A percentile compares a stretch with the other conserved stretches of the same genome.
Evolutionary conservation across 768 basidiomycete genomes (phyloP).

Genomic region (Tulasnella sp.): DNA sequence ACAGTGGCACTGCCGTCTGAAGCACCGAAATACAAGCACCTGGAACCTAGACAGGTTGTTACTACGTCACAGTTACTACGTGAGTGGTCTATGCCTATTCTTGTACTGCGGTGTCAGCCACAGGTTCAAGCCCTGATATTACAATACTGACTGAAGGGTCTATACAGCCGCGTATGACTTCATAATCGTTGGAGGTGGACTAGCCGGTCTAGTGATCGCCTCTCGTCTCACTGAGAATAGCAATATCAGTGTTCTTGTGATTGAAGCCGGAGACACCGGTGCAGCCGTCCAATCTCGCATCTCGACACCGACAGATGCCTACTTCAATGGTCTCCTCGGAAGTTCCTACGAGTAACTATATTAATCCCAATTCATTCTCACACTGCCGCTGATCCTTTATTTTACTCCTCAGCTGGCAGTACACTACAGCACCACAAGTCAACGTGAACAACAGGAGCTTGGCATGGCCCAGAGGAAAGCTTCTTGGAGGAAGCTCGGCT

Average conservation of each 20-base stretch:
- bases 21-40: background rate
- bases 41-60: background rate
- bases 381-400: no score
- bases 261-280: conserved; percentile 15
- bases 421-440: conserved; percentile 39
- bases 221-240: conserved; percentile 14
- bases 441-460: conserved; percentile 35
- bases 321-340: conserved; percentile 40
- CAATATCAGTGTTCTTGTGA: conserved; percentile 13
- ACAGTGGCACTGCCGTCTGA: background rate
- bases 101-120: no score
- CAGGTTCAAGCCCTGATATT: background rate
- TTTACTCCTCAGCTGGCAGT: conserved; percentile 33
- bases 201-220: conserved; percentile 15
- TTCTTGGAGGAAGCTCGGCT: conserved; percentile 58
- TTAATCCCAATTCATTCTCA: no score
- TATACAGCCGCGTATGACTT: conserved; percentile 13
- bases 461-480: conserved; percentile 41
- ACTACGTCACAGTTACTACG: no score
- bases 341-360: conserved; percentile 38
- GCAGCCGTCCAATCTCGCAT: conserved; percentile 7
- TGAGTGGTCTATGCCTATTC: no score
- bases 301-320: conserved; percentile 45
- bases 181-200: conserved; percentile 16
- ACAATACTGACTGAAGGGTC: background rate